These are phyloP conservation scores for Hericium erinaceus DNA, from an alignment of 768 basidiomycete species.

Conservation along the genomic window DNA sequence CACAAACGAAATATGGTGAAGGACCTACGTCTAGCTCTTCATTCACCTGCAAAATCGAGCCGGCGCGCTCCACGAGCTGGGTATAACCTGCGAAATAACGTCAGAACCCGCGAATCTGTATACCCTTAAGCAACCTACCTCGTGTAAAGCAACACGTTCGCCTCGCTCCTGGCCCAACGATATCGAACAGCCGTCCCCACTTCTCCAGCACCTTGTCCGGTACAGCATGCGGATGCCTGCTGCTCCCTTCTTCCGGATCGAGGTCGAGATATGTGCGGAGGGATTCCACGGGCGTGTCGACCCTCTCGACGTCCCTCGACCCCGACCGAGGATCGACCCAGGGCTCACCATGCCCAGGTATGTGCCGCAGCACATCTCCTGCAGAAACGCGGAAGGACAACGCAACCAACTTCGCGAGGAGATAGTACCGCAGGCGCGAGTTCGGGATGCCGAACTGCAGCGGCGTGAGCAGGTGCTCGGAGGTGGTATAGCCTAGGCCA, in stretches of 20 bases:
- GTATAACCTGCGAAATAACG: constrained; percentile 49
- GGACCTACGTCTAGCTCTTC: constrained; percentile 49
- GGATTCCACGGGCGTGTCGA: constrained; percentile 1
- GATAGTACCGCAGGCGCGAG: constrained; percentile 72
- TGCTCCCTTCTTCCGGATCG: constrained; percentile 10
- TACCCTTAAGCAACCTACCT: constrained; percentile 31
- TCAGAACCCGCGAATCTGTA: background rate
- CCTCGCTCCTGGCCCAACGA: constrained; percentile 52
- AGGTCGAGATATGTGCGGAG: constrained; percentile 37
- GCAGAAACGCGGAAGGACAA: constrained; percentile 24
- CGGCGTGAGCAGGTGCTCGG: constrained; percentile 64
- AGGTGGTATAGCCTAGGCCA: constrained; percentile 43
- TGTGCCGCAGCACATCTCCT: constrained; percentile 35
- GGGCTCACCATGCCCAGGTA: constrained; percentile 38
- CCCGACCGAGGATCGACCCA: constrained; percentile 33
- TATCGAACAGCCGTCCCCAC: constrained; percentile 78
- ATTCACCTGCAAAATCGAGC: constrained; percentile 69
- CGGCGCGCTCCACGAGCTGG: constrained; percentile 65
- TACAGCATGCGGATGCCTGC: constrained; percentile 25
- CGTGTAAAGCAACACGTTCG: constrained; percentile 77
- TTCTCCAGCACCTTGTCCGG: constrained; percentile 56
- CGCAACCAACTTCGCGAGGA: constrained; percentile 49
- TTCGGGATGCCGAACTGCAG: constrained; percentile 77
- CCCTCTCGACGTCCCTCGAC: background rate
- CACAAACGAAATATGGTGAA: constrained; percentile 8